Percentiles rank a stretch among this genome's conserved stretches.
phyloP scores from a whole-genome alignment of 1,284 basidiomycete genomes.

The Sporisorium sorghi region DNA sequence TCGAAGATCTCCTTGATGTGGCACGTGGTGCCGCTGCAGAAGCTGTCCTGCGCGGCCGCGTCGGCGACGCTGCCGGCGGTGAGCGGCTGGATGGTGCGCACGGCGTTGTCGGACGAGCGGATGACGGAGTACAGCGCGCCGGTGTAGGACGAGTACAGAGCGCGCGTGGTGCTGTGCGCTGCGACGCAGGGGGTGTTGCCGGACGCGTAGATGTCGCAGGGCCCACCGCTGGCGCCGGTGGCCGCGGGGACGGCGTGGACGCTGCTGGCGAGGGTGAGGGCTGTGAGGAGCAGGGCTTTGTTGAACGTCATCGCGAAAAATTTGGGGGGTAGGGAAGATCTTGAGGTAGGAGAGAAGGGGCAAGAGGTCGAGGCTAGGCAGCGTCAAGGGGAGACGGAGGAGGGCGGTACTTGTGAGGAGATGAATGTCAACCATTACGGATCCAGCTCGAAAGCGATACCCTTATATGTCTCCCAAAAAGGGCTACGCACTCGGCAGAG shows the following conservation, averaged over 20 bases:
- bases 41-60: slow-evolving; percentile 27
- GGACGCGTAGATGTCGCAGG: slow-evolving; percentile 35
- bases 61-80: slow-evolving; percentile 24
- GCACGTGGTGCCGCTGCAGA: slow-evolving; percentile 24
- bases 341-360: neutral
- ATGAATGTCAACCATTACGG: neutral
- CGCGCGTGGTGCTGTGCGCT: slow-evolving; percentile 35
- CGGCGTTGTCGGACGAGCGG: slow-evolving; percentile 12
- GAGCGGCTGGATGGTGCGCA: slow-evolving; percentile 13
- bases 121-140: slow-evolving; percentile 27
- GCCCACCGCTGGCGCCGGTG: neutral
- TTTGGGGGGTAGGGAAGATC: neutral
- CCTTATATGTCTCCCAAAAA: neutral
- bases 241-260: slow-evolving; percentile 11
- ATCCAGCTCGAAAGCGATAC: neutral
- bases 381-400: neutral
- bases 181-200: slow-evolving; percentile 37
- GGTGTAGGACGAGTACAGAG: slow-evolving; percentile 26
- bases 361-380: slow-evolving; percentile 12
- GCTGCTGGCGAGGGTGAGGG: slow-evolving; percentile 12
- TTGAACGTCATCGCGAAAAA: slow-evolving; percentile 19
- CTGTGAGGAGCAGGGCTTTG: slow-evolving; percentile 21
- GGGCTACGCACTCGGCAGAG: too few species aligned
- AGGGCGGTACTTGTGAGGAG: neutral
- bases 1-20: slow-evolving; percentile 33